Evolutionary conservation across 441 rosid genomes (phyloP).

Genomic region (Brassica balearica): DNA sequence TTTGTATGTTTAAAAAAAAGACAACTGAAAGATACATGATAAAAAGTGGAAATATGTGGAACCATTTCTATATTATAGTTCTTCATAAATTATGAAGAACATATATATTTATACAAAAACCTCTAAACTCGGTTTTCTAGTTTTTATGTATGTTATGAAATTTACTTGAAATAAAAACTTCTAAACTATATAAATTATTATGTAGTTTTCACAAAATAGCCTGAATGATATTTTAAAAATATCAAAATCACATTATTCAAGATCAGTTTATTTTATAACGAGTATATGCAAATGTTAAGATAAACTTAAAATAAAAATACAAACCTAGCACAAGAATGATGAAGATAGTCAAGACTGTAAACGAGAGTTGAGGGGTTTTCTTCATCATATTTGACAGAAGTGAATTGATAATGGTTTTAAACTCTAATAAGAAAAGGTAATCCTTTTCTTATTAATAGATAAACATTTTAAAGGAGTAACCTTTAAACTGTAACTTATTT

Average conservation of each 20-base stretch:
- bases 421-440: no score
- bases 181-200: neutral
- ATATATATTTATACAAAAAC: neutral
- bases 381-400: neutral
- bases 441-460: no score
- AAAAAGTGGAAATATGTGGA: no score
- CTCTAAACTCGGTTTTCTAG: neutral
- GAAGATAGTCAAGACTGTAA: neutral
- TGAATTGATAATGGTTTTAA: neutral
- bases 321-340: slow-evolving; percentile 1
- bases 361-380: neutral
- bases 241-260: neutral
- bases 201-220: neutral
- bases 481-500: no score
- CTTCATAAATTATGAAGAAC: no score
- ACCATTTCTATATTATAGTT: no score
- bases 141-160: slow-evolving; percentile 1
- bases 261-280: neutral
- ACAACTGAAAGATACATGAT: neutral
- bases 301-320: neutral
- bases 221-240: neutral
- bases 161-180: neutral
- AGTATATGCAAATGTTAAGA: neutral
- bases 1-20: neutral
- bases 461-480: no score